Conservation (phyloP, 768 basidiomycete genomes). For the Suillus alpinus region DNA sequence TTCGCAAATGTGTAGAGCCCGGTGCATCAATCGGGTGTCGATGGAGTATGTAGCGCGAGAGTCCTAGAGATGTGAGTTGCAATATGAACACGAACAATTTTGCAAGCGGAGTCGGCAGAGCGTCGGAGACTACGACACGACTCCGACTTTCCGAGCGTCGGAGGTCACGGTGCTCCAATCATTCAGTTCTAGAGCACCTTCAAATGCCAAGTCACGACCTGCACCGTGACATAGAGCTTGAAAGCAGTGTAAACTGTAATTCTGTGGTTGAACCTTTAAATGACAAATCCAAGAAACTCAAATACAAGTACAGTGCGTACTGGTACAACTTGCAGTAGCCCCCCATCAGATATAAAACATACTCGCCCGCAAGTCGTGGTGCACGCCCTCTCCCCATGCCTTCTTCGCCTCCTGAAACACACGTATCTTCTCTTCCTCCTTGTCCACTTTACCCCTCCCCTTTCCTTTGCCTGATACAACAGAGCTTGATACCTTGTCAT, state of each 20-base stretch:
- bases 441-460: slow-evolving; percentile 25
- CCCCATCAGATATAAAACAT: slow-evolving; percentile 62
- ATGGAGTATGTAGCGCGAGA: neutral
- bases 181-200: neutral
- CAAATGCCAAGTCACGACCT: too few relatives aligned
- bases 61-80: neutral
- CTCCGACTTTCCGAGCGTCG: neutral
- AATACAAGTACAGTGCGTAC: neutral
- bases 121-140: neutral
- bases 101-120: neutral
- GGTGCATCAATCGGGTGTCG: neutral
- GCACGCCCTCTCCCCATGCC: slow-evolving; percentile 55
- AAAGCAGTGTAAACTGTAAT: too few relatives aligned
- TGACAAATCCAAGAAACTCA: neutral
- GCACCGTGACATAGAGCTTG: too few relatives aligned
- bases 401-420: slow-evolving; percentile 48
- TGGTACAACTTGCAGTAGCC: neutral
- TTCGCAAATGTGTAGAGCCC: neutral
- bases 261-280: too few relatives aligned
- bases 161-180: neutral
- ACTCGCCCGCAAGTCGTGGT: slow-evolving; percentile 46
- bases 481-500: slow-evolving; percentile 44
- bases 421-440: slow-evolving; percentile 32
- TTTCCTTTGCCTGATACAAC: slow-evolving; percentile 33
- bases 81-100: neutral